These are phyloP conservation scores for Lomentospora prolificans DNA, from an alignment of 2,329 filamentous ascomycete genomes.

Conservation along the genomic window DNA sequence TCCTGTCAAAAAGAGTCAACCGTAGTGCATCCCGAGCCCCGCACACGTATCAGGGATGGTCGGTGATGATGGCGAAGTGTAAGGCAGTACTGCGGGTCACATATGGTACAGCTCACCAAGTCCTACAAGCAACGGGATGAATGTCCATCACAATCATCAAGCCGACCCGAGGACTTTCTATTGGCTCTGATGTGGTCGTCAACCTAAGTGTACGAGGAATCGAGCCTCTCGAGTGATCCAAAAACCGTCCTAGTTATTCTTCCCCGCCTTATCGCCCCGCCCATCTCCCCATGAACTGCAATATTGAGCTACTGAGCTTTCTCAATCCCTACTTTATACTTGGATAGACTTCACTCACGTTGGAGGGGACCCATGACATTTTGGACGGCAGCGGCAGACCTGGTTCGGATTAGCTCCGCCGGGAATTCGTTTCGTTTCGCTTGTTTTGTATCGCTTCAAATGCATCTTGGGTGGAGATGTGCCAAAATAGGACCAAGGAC, in stretches of 20 bases:
- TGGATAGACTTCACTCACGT: neutral
- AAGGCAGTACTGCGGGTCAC: neutral
- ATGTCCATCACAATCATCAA: neutral
- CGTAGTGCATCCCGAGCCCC: neutral
- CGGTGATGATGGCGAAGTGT: neutral
- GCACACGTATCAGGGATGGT: neutral
- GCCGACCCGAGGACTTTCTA: neutral
- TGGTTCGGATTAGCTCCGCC: neutral
- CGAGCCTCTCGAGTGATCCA: too few relatives aligned
- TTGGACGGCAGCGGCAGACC: neutral
- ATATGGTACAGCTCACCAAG: neutral
- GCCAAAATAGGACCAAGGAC: neutral
- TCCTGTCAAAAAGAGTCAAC: neutral
- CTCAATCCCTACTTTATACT: neutral
- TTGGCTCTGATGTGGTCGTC: slow-evolving; percentile 4
- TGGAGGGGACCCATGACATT: neutral
- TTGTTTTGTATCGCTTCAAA: neutral
- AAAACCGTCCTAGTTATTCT: too few relatives aligned
- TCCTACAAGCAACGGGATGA: neutral
- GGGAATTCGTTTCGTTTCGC: neutral
- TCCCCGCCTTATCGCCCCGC: too few relatives aligned
- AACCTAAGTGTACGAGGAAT: too few relatives aligned
- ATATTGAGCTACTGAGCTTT: neutral
- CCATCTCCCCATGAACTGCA: too few relatives aligned
- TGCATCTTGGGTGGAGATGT: neutral